Evolutionary conservation across 176 grass and related monocot genomes (phyloP), one percentile per base, ranked within the genome.

Genomic region (Carex cristatella): DNA sequence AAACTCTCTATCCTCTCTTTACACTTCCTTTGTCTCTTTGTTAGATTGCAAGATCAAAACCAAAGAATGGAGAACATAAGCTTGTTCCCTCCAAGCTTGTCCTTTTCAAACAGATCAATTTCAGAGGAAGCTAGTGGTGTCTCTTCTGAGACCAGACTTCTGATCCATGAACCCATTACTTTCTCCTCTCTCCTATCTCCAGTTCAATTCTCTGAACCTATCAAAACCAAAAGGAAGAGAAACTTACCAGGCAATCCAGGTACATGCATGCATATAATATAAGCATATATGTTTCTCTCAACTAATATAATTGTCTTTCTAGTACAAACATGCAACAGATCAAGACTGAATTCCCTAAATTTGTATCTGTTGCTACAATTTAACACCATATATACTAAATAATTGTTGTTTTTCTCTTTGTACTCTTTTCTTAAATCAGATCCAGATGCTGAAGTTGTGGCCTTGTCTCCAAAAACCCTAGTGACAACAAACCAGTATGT

Each of bases 171-270:
- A 81, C 72, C 59, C 86, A 90, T 92, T 81, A 86, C 63, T 80
- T 87, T 94, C 1, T 68, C 71, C 18, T 90, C 85, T 79, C 65
- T 95, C 48, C 38, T 82, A 65, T 63, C 71, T 15, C 61, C 83
- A 59, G n/a, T 3, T 38, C 62, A 28, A 10, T 31, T 40, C 18
- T 59, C 23, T 74, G 44, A 65, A 49, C 83, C 46, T n/a, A 61
- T 1, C 70, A 94, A 72, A 85, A 48, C 84, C 31, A 94, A 88
- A 87, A 94, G 91, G 87, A 99, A 92, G 90, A 95, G 96, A 87
- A 99, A 85, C 87, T 88, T 92, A 51, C 93, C 93, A 7, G 93
- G 93, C 4, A 99, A 94, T 49, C 96, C 96, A 95, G 96, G 96
- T 99, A 93, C 35, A 0, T 31, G 60, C 35, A 13, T 23, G 23